phyloP scores from a whole-genome alignment of 805 yeast species.

The Kodamaea leandrae region DNA sequence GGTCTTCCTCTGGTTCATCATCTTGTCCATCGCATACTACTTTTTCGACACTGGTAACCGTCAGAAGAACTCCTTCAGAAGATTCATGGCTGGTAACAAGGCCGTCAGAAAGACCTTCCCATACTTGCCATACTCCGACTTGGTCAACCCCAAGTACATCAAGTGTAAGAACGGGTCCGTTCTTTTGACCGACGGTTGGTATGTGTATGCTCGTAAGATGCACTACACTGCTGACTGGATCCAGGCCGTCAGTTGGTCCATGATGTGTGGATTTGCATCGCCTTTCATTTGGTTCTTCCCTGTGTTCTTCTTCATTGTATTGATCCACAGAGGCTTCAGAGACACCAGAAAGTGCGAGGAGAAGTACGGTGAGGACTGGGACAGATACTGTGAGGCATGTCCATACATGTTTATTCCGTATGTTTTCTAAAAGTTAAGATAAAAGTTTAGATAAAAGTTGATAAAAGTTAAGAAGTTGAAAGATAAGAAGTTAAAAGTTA shows the following conservation, averaged over 20 bases:
- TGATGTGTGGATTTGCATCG: slow-evolving; percentile 82
- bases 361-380: slow-evolving; percentile 96
- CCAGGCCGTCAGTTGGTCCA: slow-evolving; percentile 88
- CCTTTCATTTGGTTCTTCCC: slow-evolving; percentile 98
- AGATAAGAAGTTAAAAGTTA: too few relatives aligned
- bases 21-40: slow-evolving; percentile 72
- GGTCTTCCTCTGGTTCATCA: slow-evolving; percentile 53
- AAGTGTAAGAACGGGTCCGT: slow-evolving; percentile 80
- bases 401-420: slow-evolving; percentile 92
- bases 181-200: slow-evolving; percentile 92
- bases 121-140: slow-evolving; percentile 77
- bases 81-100: slow-evolving; percentile 75
- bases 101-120: slow-evolving; percentile 86
- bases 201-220: slow-evolving; percentile 85
- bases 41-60: slow-evolving; percentile 94
- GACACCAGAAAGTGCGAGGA: slow-evolving; percentile 79
- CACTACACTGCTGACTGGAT: slow-evolving; percentile 94
- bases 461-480: too few relatives aligned
- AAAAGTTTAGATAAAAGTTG: too few relatives aligned
- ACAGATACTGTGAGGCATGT: slow-evolving; percentile 75
- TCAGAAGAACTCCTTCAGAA: slow-evolving; percentile 91
- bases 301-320: slow-evolving; percentile 78
- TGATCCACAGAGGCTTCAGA: slow-evolving; percentile 84
- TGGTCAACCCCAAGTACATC: slow-evolving; percentile 82
- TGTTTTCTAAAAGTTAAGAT: slow-evolving; percentile 44